phyloP scores from a whole-genome alignment of 1,139 yeast genomes.

The Kurtzmaniella natalensis region DNA sequence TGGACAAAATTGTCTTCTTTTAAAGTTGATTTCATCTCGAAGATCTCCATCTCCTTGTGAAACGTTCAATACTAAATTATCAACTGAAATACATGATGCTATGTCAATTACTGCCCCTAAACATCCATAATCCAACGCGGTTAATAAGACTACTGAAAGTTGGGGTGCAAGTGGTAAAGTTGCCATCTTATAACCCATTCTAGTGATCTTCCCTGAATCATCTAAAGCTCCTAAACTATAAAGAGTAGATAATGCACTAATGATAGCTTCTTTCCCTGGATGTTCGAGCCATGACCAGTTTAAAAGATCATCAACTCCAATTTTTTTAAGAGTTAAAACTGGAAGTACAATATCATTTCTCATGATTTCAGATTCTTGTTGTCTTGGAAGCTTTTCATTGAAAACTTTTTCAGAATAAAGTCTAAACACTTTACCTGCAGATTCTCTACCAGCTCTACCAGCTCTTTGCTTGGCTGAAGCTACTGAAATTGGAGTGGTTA shows the following conservation, averaged over 20 bases:
- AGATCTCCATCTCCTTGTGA: slow-evolving; percentile 64
- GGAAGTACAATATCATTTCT: slow-evolving; percentile 86
- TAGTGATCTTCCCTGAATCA: slow-evolving; percentile 70
- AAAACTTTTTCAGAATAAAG: slow-evolving; percentile 74
- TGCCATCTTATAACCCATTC: slow-evolving; percentile 79
- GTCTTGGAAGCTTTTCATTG: slow-evolving; percentile 50
- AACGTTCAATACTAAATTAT: slow-evolving; percentile 68
- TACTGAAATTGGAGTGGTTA: slow-evolving; percentile 88
- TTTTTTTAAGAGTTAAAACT: slow-evolving; percentile 72
- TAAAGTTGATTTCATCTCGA: slow-evolving; percentile 73
- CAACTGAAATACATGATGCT: slow-evolving; percentile 89
- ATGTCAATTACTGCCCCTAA: slow-evolving; percentile 75
- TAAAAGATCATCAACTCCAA: slow-evolving; percentile 78
- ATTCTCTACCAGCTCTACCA: slow-evolving; percentile 99
- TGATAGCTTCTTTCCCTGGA: slow-evolving; percentile 75
- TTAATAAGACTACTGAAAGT: slow-evolving; percentile 78
- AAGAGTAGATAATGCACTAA: slow-evolving; percentile 73
- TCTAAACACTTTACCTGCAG: slow-evolving; percentile 81
- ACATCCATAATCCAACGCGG: slow-evolving; percentile 58
- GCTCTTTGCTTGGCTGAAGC: slow-evolving; percentile 94
- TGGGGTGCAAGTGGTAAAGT: slow-evolving; percentile 88
- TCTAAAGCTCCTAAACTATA: slow-evolving; percentile 77
- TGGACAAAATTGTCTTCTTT: slow-evolving; percentile 60
- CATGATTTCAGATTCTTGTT: slow-evolving; percentile 89
- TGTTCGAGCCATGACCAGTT: slow-evolving; percentile 92